A percentile compares a stretch with the other conserved stretches of the same genome.
These are phyloP conservation scores for Boletus fagicola DNA, from an alignment of 768 basidiomycete genomes.

Conservation along the genomic window DNA sequence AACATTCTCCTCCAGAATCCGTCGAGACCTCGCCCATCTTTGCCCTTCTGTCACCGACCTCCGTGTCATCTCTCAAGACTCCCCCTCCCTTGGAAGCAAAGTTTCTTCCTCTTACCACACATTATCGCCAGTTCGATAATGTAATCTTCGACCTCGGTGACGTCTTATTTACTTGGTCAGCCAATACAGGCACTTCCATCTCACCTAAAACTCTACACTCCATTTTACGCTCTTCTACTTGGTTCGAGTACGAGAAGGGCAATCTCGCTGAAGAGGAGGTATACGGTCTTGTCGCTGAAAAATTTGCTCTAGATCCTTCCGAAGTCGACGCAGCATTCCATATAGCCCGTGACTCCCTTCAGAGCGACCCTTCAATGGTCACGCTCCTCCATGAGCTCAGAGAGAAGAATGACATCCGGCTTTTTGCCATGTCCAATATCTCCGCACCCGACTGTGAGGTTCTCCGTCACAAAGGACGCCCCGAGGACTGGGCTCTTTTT, in stretches of 20 bases:
- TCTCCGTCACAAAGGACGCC: slow-evolving; percentile 11
- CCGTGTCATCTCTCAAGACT: neutral
- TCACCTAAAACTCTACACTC: slow-evolving; percentile 8
- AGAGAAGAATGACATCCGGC: neutral
- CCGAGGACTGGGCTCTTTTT: slow-evolving; percentile 22
- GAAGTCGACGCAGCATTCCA: slow-evolving; percentile 12
- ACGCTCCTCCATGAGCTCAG: slow-evolving; percentile 17
- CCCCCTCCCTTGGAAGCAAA: slow-evolving; percentile 4
- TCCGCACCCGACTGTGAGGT: slow-evolving; percentile 23
- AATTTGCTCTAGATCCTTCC: slow-evolving; percentile 15
- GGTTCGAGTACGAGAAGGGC: slow-evolving; percentile 27
- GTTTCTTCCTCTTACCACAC: neutral
- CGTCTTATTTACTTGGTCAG: slow-evolving; percentile 25
- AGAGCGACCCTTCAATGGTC: slow-evolving; percentile 14
- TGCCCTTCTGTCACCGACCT: neutral
- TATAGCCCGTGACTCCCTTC: slow-evolving; percentile 9
- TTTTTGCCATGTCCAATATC: slow-evolving; percentile 27
- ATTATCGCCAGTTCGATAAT: slow-evolving; percentile 20
- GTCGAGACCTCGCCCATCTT: neutral
- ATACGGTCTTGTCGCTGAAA: too few species aligned
- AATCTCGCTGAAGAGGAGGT: too few species aligned
- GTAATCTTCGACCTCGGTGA: slow-evolving; percentile 25
- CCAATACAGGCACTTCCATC: slow-evolving; percentile 14
- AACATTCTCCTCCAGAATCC: neutral
- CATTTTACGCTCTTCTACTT: slow-evolving; percentile 17